Conservation (phyloP, 176 grass and related monocot genomes). For the Ensete ventricosum region DNA sequence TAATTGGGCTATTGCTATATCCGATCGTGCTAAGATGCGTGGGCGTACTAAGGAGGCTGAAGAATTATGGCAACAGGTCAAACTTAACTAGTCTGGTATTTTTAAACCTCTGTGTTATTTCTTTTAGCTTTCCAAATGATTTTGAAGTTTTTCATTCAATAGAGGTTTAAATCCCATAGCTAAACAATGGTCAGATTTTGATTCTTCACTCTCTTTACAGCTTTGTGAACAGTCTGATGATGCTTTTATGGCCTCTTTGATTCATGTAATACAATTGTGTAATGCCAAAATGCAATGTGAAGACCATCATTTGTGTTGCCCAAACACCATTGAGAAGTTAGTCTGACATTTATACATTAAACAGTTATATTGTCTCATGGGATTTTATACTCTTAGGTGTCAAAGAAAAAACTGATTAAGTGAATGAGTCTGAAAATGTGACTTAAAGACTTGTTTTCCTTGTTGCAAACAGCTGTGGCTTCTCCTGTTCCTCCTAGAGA, state of each 20-base stretch:
- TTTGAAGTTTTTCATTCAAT: neutral
- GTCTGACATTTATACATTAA: too few species aligned
- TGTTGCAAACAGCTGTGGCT: too few species aligned
- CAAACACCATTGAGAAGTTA: neutral
- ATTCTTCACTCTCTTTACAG: too few species aligned
- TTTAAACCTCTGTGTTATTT: neutral
- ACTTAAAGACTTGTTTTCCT: too few species aligned
- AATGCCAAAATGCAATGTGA: neutral
- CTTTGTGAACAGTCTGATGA: too few species aligned
- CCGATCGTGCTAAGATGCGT: constrained; percentile 96
- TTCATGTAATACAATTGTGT: neutral
- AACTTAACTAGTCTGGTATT: constrained; percentile 13
- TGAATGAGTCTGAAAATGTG: too few species aligned
- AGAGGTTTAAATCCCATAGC: too few species aligned
- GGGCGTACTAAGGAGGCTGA: constrained; percentile 98
- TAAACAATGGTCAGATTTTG: too few species aligned
- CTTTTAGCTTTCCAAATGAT: constrained; percentile 7
- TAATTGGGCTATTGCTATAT: constrained; percentile 99
- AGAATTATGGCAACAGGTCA: constrained; percentile 97
- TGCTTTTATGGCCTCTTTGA: neutral
- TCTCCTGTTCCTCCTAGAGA: too few species aligned
- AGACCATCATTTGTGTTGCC: neutral
- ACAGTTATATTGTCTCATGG: too few species aligned
- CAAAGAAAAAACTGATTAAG: too few species aligned
- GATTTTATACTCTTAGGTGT: too few species aligned